phyloP scores from a whole-genome alignment of 495 filamentous ascomycete species.

The Aspergillus sclerotiicarbonarius region DNA sequence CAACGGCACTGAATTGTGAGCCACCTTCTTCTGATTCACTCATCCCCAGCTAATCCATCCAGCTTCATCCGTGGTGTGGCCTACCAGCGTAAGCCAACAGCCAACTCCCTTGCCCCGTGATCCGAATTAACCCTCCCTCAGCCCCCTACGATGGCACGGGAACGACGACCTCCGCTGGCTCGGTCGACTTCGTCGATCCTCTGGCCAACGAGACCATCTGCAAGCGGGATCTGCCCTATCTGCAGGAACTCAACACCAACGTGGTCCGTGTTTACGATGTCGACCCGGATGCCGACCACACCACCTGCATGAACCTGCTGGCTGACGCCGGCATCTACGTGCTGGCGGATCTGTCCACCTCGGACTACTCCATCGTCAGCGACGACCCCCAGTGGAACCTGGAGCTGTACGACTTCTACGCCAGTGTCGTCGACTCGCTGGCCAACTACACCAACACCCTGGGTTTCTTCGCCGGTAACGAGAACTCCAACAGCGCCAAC shows the following conservation, averaged over 20 bases:
- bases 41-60: slow-evolving; percentile 11
- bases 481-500: slow-evolving; percentile 79
- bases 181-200: slow-evolving; percentile 57
- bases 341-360: slow-evolving; percentile 82
- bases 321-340: slow-evolving; percentile 90
- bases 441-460: slow-evolving; percentile 76
- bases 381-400: slow-evolving; percentile 73
- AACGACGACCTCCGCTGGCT: slow-evolving; percentile 24
- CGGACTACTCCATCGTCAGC: slow-evolving; percentile 76
- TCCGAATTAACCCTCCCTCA: slow-evolving; percentile 16
- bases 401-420: slow-evolving; percentile 72
- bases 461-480: slow-evolving; percentile 95
- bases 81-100: slow-evolving; percentile 62
- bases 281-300: slow-evolving; percentile 75
- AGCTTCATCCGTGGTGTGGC: slow-evolving; percentile 84
- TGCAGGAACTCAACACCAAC: slow-evolving; percentile 78
- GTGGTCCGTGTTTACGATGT: slow-evolving; percentile 92
- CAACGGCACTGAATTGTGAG: slow-evolving; percentile 77
- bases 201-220: slow-evolving; percentile 68
- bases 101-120: slow-evolving; percentile 7
- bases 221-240: slow-evolving; percentile 77
- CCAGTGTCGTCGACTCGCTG: slow-evolving; percentile 73
- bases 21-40: neutral
- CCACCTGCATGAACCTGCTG: slow-evolving; percentile 79
- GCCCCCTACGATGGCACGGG: slow-evolving; percentile 50